phyloP scores from a whole-genome alignment of 176 grass and related monocot genomes.

The Cenchrus fungigraminus region DNA sequence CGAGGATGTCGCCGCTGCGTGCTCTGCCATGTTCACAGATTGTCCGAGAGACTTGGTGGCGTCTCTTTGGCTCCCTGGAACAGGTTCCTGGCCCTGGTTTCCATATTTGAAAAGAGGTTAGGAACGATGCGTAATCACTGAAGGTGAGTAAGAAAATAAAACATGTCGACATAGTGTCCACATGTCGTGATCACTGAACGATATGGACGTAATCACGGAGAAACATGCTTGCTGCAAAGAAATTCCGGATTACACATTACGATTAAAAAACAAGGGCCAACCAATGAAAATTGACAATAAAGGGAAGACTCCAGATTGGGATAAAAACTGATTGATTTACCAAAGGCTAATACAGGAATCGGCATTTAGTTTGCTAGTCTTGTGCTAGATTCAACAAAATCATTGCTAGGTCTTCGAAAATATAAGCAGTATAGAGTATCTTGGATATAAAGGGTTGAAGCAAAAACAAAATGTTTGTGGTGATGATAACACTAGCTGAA shows the following conservation, averaged over 20 bases:
- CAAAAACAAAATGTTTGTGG: constrained; percentile 3
- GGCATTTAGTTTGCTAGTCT: neutral
- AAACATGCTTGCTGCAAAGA: neutral
- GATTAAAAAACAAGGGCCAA: neutral
- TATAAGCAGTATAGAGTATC: neutral
- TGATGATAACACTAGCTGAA: neutral
- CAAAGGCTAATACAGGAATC: neutral
- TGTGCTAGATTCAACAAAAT: neutral
- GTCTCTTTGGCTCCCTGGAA: constrained; percentile 39
- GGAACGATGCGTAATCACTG: neutral
- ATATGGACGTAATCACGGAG: neutral
- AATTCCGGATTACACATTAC: neutral
- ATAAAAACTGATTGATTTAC: constrained; percentile 15
- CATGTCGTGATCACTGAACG: neutral
- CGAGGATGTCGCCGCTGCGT: neutral
- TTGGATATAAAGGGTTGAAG: neutral
- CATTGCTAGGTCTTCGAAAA: neutral
- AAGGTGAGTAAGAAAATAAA: neutral
- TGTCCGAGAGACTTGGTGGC: constrained; percentile 1
- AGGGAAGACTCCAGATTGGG: neutral
- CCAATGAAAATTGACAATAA: neutral
- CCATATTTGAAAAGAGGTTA: neutral
- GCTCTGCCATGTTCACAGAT: constrained; percentile 25
- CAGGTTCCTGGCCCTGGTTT: constrained; percentile 39
- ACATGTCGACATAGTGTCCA: neutral